Base-by-base conservation (phyloP, 73 alveolate genomes). In the Tetrahymena borealis region DNA sequence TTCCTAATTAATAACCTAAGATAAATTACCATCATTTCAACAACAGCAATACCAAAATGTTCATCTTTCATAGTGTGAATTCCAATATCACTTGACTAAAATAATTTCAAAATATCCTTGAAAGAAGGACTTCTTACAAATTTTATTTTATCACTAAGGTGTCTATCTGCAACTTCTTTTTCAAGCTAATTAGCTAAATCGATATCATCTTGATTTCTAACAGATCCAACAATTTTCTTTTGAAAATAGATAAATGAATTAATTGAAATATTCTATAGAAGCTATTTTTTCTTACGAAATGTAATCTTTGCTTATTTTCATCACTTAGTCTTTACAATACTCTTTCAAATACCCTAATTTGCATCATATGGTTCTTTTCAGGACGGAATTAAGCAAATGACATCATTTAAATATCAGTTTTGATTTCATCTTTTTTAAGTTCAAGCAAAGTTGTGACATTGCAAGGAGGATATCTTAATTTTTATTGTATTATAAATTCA, bases 311-410 rank as follows among this genome's bases (percentile, higher is more conserved):
- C 94, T 78, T 96, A 38, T 97, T 40, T 90, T 94, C 94, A 78
- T 77, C 40, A 18, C 94, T 90, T 7, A 94, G 90, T 12, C 42
- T 24, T 32, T 16, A 40, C 33, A 91, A 20, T 18, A 92, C 95
- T n/a, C 91, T 32, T 38, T 93, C 90, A 94, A 97, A 96, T 38
- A 97, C 96, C 43, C 91, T 20, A 7, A 97, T 91, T 91, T 97
- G 97, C 92, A 95, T 42, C 18, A 90, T 92, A 40, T 97, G 99
- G 36, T 95, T 95, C 90, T 97, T 97, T 95, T 97, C 99, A 6
- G 99, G 99, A 31, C 99, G 94, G 79, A 97, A 97, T 92, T 97
- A 97, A 4, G 99, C 98, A 40, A 97, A 96, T 16, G 99, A 97
- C 35, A 97, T 97, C 28, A 97, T 93, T 33, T 93, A 40, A 93